Evolutionary conservation across 2,329 filamentous ascomycete genomes (phyloP).

Genomic region (Aureobasidium leucospermi): DNA sequence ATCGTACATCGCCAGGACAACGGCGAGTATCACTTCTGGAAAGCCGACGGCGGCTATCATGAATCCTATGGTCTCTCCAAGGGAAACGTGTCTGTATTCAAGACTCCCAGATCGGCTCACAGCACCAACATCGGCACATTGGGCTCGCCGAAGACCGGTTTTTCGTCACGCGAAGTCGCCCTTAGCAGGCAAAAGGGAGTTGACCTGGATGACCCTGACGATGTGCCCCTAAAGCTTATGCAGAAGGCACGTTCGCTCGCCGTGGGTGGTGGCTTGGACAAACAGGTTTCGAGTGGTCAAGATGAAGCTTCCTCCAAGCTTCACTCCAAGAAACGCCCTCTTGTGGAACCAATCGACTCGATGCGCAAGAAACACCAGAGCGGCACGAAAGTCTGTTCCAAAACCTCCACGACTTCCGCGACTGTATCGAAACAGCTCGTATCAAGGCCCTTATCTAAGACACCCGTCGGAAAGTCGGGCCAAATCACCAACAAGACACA

Average conservation of each 20-base stretch:
- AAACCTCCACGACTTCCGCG: too few species aligned
- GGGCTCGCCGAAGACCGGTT: background rate
- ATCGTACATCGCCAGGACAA: background rate
- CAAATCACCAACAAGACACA: too few species aligned
- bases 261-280: background rate
- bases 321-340: background rate
- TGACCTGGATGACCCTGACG: background rate
- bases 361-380: too few species aligned
- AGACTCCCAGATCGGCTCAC: background rate
- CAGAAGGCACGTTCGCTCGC: background rate
- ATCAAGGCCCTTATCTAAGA: background rate
- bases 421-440: too few species aligned
- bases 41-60: background rate
- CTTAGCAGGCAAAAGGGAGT: background rate
- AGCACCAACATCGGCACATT: background rate
- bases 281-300: background rate
- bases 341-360: background rate
- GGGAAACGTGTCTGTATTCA: background rate
- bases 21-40: background rate
- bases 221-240: background rate
- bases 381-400: background rate
- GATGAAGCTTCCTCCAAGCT: background rate
- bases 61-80: background rate
- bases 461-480: background rate
- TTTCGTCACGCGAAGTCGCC: background rate